Conservation (phyloP, 805 yeast species). For the Candida ipomoeae region DNA sequence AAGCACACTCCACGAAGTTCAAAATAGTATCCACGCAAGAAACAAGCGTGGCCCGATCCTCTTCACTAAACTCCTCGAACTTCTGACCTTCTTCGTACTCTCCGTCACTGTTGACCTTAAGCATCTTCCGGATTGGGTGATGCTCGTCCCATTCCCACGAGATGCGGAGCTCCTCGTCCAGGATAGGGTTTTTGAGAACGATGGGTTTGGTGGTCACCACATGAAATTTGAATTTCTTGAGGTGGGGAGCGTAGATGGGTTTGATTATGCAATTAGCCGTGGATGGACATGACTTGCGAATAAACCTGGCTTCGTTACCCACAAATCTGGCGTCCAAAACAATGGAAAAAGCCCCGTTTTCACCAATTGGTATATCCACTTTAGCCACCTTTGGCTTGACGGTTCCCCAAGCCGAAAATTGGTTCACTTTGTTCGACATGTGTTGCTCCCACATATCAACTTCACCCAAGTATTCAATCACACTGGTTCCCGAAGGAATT, state of each 20-base stretch:
- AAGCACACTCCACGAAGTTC: slow-evolving; percentile 61
- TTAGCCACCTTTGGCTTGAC: slow-evolving; percentile 43
- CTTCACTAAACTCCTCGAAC: slow-evolving; percentile 53
- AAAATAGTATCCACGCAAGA: slow-evolving; percentile 60
- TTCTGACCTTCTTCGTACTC: slow-evolving; percentile 28
- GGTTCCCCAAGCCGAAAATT: slow-evolving; percentile 71
- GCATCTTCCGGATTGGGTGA: slow-evolving; percentile 67
- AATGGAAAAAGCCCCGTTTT: slow-evolving; percentile 41
- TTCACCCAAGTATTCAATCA: slow-evolving; percentile 70
- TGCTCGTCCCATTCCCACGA: slow-evolving; percentile 85
- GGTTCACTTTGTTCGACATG: slow-evolving; percentile 62
- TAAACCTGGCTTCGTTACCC: slow-evolving; percentile 73
- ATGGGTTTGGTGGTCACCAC: slow-evolving; percentile 56
- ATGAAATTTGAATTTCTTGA: slow-evolving; percentile 43
- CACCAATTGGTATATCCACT: slow-evolving; percentile 24
- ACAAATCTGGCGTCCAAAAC: slow-evolving; percentile 73
- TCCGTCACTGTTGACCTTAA: slow-evolving; percentile 22
- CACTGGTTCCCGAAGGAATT: slow-evolving; percentile 45
- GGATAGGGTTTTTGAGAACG: slow-evolving; percentile 21
- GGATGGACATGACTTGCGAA: slow-evolving; percentile 62
- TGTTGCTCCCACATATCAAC: slow-evolving; percentile 63
- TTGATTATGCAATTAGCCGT: slow-evolving; percentile 68
- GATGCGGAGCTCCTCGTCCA: slow-evolving; percentile 62
- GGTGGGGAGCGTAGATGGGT: slow-evolving; percentile 43
- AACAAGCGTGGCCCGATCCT: slow-evolving; percentile 52